Evolutionary conservation across 2,329 filamentous ascomycete genomes (phyloP).

Genomic region (Cucurbitaria berberidis): DNA sequence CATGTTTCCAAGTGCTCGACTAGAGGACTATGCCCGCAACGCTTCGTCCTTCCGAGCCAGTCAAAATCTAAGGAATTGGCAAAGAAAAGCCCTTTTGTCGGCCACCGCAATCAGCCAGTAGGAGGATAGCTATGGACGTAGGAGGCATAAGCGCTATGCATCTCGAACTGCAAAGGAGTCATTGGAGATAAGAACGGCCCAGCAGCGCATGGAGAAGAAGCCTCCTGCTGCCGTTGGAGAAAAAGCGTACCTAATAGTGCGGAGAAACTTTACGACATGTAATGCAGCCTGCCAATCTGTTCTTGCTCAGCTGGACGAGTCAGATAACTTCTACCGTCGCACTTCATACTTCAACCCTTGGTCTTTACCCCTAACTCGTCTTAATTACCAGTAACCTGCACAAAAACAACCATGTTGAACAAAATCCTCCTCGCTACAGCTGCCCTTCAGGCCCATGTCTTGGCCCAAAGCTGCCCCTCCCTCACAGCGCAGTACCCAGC

Average conservation of each 20-base stretch:
- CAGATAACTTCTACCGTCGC: background rate
- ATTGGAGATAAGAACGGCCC: background rate
- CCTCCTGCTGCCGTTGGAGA: background rate
- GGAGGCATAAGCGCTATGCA: background rate
- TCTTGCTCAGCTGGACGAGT: background rate
- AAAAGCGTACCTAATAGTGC: background rate
- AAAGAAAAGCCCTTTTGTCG: background rate
- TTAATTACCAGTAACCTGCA: background rate
- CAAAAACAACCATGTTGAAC: constrained; percentile 6
- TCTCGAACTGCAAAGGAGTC: background rate
- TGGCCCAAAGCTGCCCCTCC: constrained; percentile 20
- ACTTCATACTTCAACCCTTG: background rate
- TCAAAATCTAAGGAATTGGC: background rate
- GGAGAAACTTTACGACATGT: background rate
- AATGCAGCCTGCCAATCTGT: background rate
- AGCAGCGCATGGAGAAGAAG: background rate
- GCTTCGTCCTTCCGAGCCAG: background rate
- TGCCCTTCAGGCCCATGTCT: constrained; percentile 11
- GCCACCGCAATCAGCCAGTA: background rate
- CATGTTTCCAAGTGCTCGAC: background rate
- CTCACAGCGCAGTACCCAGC: constrained; percentile 38
- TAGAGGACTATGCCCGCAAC: background rate
- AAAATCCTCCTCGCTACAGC: constrained; percentile 11
- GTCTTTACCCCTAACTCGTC: background rate
- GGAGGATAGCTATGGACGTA: background rate